These are phyloP conservation scores for Solanum habrochaites DNA, from an alignment of 257 asterid genomes.

Conservation along the genomic window DNA sequence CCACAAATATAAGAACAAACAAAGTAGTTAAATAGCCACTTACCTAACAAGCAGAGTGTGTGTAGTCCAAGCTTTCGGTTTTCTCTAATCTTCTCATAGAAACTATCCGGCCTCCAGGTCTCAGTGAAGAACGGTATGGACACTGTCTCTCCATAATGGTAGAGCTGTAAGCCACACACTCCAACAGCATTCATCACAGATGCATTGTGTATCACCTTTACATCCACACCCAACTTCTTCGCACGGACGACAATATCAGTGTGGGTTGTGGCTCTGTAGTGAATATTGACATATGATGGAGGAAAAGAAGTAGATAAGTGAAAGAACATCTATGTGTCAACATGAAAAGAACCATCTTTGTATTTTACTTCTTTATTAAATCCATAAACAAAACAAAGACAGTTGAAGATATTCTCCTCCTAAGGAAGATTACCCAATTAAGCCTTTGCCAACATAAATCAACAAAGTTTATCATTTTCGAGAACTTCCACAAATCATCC, in stretches of 20 bases:
- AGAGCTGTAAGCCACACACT: constrained; percentile 87
- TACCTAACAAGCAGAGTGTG: constrained; percentile 89
- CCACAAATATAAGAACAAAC: neutral
- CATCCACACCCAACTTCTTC: constrained; percentile 62
- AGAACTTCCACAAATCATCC: neutral
- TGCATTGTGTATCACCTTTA: constrained; percentile 85
- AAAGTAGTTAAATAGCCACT: neutral
- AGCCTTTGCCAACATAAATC: neutral
- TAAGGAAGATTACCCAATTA: neutral
- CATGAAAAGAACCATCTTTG: neutral
- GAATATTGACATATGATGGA: neutral
- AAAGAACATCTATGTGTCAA: neutral
- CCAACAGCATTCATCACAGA: constrained; percentile 94
- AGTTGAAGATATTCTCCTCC: neutral
- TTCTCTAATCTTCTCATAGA: constrained; percentile 64
- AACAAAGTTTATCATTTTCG: neutral
- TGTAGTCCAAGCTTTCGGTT: constrained; percentile 62
- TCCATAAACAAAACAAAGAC: neutral
- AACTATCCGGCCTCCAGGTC: constrained; percentile 94
- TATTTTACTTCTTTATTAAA: neutral
- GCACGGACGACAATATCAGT: constrained; percentile 89
- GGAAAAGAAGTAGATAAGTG: neutral
- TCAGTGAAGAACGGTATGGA: constrained; percentile 90
- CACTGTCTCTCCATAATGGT: constrained; percentile 81
- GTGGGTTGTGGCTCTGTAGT: constrained; percentile 84